phyloP scores from a whole-genome alignment of 371 early-diverging fungal genomes.

The Syncephalastrum sp. region DNA sequence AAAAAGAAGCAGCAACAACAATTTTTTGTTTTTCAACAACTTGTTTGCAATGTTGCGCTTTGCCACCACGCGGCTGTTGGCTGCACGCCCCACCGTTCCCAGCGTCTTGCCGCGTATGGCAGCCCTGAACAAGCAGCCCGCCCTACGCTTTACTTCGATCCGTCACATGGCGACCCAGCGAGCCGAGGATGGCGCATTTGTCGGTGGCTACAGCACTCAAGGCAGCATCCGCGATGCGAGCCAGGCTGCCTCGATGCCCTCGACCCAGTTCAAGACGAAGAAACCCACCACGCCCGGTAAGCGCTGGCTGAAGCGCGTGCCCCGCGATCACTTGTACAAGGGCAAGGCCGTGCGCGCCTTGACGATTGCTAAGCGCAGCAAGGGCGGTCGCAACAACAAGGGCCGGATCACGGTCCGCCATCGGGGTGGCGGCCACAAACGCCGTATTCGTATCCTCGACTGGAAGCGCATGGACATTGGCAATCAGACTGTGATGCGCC shows the following conservation, averaged over 20 bases:
- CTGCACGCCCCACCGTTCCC: no score
- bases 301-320: constrained; percentile 84
- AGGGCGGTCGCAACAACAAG: constrained; percentile 89
- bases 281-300: constrained; percentile 90
- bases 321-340: constrained; percentile 89
- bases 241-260: constrained; percentile 31
- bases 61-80: no score
- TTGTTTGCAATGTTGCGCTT: no score
- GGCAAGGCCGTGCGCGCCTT: constrained; percentile 83
- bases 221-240: constrained; percentile 26
- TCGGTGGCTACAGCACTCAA: constrained; percentile 47
- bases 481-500: constrained; percentile 79
- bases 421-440: constrained; percentile 94
- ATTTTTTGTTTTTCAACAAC: no score
- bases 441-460: constrained; percentile 86
- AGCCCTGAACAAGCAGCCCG: no score
- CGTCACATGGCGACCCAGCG: no score
- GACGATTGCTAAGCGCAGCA: constrained; percentile 79
- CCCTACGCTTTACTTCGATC: no score
- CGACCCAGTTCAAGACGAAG: constrained; percentile 83
- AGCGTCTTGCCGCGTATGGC: no score
- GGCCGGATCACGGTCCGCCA: constrained; percentile 93
- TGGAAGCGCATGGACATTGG: constrained; percentile 80
- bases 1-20: no score
- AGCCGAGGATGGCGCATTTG: constrained; percentile 10